Evolutionary conservation across 2,329 filamentous ascomycete genomes (phyloP), one percentile per base, ranked within the genome.

Genomic region (Aspergillus pseudotamarii): DNA sequence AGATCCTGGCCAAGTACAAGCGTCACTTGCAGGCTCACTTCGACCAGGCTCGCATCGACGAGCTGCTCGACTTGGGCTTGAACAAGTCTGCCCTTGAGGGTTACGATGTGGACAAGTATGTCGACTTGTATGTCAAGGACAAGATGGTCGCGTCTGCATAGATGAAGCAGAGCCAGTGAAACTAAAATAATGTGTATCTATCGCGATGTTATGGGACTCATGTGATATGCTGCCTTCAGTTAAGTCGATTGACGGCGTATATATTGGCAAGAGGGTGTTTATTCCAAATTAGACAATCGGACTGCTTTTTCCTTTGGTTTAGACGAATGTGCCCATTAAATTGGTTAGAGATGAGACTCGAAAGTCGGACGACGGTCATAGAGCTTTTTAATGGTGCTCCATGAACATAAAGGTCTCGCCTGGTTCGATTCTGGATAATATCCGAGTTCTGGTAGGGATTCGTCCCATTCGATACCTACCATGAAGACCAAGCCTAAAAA

Each of bases 1-100:
- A 96, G 81, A 97, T 99, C 72, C 83, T 98, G 72, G 89, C 88
- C 79, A 99, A 99, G 86, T 99, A 93, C 85, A 91, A 94, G 89
- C 89, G 92, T 78, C 95, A 99, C 81, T 83, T 98, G 58, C 87
- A 86, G 72, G 91, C 91, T 59, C 94, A 97, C 83, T 96, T 91
- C 80, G 83, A 88, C 65, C 85, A 91, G 76, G 84, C 85, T 56
- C 89, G 89, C 75, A 92, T 97, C 58, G 87, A 94, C 82, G 85
- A 95, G 82, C 85, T 99, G 60, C 86, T 97, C 58, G 86, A 92
- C 69, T 83, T 98, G 58, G 91, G 91, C 71, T 87, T 90, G 79
- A 88, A 97, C 78, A 81, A 84, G 64, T 86, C 89, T 80, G 88
- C 85, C 80, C 82, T 98, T 60, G 92, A 97, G 82, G 81, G 84